Percentiles rank a stretch among this genome's conserved stretches.
Evolutionary conservation across 495 filamentous ascomycete species (phyloP).

Genomic region (Hypoxylon crocopeplum): DNA sequence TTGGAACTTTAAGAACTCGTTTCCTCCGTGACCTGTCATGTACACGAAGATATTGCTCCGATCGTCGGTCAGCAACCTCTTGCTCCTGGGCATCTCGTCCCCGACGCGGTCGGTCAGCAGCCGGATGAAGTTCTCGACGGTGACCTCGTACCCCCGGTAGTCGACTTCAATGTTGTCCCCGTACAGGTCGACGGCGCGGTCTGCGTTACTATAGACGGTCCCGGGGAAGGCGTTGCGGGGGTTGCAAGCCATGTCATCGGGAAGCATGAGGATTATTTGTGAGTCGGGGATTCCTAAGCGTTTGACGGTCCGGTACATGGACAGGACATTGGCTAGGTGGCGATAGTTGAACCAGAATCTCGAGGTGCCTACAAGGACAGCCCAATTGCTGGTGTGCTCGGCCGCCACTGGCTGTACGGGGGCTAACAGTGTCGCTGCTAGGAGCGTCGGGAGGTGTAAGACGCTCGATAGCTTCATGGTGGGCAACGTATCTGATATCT

Average conservation of each 20-base stretch:
- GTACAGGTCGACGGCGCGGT: conserved; percentile 93
- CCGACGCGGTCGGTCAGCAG: conserved; percentile 91
- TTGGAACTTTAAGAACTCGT: conserved; percentile 98
- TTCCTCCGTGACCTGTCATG: conserved; percentile 99
- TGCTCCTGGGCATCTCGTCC: conserved; percentile 91
- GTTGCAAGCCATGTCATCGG: conserved; percentile 99
- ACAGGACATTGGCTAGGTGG: conserved; percentile 96
- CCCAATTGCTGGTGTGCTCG: conserved; percentile 98
- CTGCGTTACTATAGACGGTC: conserved; percentile 97
- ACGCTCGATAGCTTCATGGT: conserved; percentile 49
- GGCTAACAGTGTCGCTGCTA: conserved; percentile 53
- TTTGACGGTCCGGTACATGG: conserved; percentile 97
- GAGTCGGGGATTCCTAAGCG: conserved; percentile 97
- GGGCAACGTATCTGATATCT: neutral
- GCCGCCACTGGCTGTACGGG: conserved; percentile 54
- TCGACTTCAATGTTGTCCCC: conserved; percentile 99
- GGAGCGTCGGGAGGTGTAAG: conserved; percentile 50
- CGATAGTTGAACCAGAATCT: conserved; percentile 99
- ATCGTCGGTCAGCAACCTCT: conserved; percentile 88
- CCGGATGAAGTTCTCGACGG: conserved; percentile 97
- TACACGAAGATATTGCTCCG: conserved; percentile 97
- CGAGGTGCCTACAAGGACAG: conserved; percentile 96
- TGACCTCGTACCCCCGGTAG: conserved; percentile 97
- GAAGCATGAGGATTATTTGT: conserved; percentile 99
- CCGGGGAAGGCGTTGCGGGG: conserved; percentile 97